A percentile compares a stretch with the other conserved stretches of the same genome.
phyloP scores from a whole-genome alignment of 73 alveolate species.

The Stentor roeselii region DNA sequence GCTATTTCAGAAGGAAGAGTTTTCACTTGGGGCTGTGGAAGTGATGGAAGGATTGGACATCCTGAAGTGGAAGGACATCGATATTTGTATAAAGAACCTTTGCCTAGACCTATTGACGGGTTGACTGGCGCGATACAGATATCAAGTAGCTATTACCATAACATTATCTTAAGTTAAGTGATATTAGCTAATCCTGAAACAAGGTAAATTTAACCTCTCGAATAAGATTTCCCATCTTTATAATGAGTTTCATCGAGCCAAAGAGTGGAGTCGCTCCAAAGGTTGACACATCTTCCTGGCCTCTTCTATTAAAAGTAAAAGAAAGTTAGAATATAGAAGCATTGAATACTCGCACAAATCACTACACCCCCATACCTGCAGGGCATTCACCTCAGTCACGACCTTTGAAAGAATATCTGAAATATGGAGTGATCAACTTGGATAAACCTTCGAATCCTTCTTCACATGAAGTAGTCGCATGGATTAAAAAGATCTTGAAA shows the following conservation, averaged over 20 bases:
- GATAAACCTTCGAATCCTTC: conserved; percentile 99
- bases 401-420: conserved; percentile 91
- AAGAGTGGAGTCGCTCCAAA: conserved; percentile 43
- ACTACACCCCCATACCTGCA: conserved; percentile 98
- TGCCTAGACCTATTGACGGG: conserved; percentile 49
- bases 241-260: conserved; percentile 1
- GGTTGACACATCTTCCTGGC: conserved; percentile 74
- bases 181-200: neutral
- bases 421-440: conserved; percentile 98
- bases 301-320: conserved; percentile 55
- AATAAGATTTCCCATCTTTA: neutral
- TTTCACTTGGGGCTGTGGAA: conserved; percentile 76
- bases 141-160: conserved; percentile 11
- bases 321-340: conserved; percentile 67
- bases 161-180: neutral
- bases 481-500: conserved; percentile 98
- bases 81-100: conserved; percentile 64
- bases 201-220: neutral
- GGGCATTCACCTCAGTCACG: conserved; percentile 98
- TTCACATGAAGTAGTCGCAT: conserved; percentile 98
- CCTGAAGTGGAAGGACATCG: conserved; percentile 58
- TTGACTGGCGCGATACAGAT: neutral
- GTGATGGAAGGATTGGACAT: conserved; percentile 81
- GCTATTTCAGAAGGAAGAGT: conserved; percentile 44
- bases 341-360: conserved; percentile 88